phyloP scores from a whole-genome alignment of 805 yeast genomes.

The Spathaspora passalidarum region DNA sequence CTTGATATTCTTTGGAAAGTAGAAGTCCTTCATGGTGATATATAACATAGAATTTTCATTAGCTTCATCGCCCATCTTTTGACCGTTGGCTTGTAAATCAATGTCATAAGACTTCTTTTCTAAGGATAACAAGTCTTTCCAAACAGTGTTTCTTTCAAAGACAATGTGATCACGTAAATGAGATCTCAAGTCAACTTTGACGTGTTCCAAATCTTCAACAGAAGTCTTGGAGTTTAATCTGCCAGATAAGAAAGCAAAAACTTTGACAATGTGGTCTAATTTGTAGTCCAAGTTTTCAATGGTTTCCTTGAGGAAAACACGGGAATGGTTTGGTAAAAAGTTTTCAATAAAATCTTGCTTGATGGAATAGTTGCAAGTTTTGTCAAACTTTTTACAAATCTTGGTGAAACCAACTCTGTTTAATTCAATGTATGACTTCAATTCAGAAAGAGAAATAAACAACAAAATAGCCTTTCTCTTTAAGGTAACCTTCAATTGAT shows the following conservation, averaged over 20 bases:
- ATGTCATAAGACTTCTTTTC: constrained; percentile 30
- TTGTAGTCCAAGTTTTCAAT: constrained; percentile 41
- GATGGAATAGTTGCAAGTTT: constrained; percentile 62
- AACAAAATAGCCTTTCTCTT: constrained; percentile 63
- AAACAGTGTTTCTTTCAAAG: constrained; percentile 96
- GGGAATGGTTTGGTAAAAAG: constrained; percentile 44
- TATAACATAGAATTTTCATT: constrained; percentile 15
- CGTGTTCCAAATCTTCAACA: constrained; percentile 38
- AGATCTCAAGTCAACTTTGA: constrained; percentile 45
- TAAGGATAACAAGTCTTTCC: constrained; percentile 93
- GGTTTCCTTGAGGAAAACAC: constrained; percentile 49
- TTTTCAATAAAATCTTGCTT: constrained; percentile 54
- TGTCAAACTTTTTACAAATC: constrained; percentile 89
- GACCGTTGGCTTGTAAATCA: constrained; percentile 15
- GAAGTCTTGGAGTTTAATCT: constrained; percentile 46
- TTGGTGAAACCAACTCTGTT: constrained; percentile 88
- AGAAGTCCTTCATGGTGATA: constrained; percentile 15
- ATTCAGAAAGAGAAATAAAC: constrained; percentile 75
- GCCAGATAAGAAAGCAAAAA: constrained; percentile 48
- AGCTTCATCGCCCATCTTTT: constrained; percentile 26
- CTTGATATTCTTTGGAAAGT: constrained; percentile 18
- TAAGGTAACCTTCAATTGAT: constrained; percentile 56
- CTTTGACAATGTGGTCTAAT: constrained; percentile 49
- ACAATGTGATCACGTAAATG: constrained; percentile 86
- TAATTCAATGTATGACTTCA: constrained; percentile 77